Evolutionary conservation across 2,329 filamentous ascomycete genomes (phyloP).

Genomic region (Epichloe coenophiala): DNA sequence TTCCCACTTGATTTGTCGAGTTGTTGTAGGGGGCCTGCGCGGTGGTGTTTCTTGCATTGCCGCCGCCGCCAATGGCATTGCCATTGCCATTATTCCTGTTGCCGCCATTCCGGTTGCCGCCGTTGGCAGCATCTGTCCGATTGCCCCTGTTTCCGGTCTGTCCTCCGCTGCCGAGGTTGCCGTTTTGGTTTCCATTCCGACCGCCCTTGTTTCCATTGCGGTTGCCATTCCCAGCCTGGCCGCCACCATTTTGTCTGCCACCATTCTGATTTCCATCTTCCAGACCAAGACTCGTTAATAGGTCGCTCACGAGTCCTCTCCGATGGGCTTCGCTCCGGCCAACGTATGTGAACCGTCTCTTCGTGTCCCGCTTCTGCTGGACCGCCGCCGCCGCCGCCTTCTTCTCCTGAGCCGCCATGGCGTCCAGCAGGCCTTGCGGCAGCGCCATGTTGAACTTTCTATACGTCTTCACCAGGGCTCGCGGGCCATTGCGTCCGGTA

Average conservation of each 20-base stretch:
- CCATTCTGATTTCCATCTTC: background rate
- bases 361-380: background rate
- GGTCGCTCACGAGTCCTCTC: background rate
- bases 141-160: background rate
- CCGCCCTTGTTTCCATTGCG: background rate
- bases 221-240: background rate
- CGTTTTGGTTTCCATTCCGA: constrained; percentile 10
- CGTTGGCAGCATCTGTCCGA: too few species aligned
- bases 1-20: background rate
- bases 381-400: background rate
- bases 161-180: constrained; percentile 28
- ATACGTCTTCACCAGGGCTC: constrained; percentile 51
- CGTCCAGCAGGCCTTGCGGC: constrained; percentile 26
- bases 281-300: background rate
- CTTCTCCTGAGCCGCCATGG: constrained; percentile 14
- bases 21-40: too few species aligned
- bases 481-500: constrained; percentile 40
- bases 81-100: background rate
- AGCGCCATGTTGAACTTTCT: constrained; percentile 50
- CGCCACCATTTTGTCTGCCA: too few species aligned
- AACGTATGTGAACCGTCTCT: background rate
- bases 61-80: background rate
- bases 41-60: background rate
- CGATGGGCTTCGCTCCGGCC: background rate
- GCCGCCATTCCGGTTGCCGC: background rate